These are phyloP conservation scores for Neoscytalidium dimidiatum DNA, from an alignment of 2,329 filamentous ascomycete species.

Conservation along the genomic window DNA sequence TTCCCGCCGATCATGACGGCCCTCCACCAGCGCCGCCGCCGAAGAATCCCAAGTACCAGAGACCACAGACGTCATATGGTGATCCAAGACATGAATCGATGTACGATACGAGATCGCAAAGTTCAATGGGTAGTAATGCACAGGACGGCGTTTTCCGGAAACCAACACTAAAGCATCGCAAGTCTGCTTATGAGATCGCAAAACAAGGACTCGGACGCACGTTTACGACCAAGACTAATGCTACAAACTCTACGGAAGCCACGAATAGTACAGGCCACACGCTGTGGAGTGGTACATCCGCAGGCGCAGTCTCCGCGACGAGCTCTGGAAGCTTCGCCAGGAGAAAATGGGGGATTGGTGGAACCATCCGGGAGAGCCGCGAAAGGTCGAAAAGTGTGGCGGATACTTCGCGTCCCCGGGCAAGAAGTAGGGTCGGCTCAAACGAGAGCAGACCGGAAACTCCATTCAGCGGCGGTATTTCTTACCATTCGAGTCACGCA, in stretches of 20 bases:
- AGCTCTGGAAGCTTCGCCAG: conserved; percentile 92
- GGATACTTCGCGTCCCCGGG: conserved; percentile 46
- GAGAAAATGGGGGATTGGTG: conserved; percentile 58
- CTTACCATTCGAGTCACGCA: conserved; percentile 87
- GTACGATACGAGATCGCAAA: conserved; percentile 1
- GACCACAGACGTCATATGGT: conserved; percentile 28
- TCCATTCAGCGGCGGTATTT: conserved; percentile 68
- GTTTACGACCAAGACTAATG: conserved; percentile 84
- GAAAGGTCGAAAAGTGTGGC: conserved; percentile 65
- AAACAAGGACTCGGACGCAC: conserved; percentile 72
- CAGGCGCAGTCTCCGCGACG: conserved; percentile 87
- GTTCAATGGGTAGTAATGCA: conserved; percentile 29
- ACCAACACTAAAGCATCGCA: conserved; percentile 57
- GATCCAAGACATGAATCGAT: not conserved
- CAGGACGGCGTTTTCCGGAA: conserved; percentile 18
- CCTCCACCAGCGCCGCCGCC: conserved; percentile 64
- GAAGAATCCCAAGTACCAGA: conserved; percentile 48
- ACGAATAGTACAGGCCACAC: conserved; percentile 71
- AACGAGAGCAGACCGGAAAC: conserved; percentile 51
- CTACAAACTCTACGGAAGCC: conserved; percentile 72
- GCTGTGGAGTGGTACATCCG: conserved; percentile 91
- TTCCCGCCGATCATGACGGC: conserved; percentile 42
- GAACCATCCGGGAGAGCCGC: conserved; percentile 19
- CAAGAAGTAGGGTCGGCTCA: conserved; percentile 36
- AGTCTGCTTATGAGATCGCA: conserved; percentile 78